phyloP scores from a whole-genome alignment of 129 eudicot species.

The Lactuca sativa region DNA sequence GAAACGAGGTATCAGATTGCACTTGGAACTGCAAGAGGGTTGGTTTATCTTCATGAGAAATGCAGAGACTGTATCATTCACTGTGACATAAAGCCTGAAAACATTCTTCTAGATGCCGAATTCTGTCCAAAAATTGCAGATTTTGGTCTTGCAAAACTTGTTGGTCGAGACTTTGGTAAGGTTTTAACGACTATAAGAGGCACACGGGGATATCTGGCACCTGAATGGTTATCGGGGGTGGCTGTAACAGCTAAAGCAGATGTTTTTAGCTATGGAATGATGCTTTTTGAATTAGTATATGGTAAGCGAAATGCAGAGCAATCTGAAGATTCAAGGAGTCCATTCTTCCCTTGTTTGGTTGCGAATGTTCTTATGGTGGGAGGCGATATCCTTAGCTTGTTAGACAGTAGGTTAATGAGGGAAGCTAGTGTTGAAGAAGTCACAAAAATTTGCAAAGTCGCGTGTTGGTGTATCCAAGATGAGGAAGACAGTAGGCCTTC shows the following conservation, averaged over 20 bases:
- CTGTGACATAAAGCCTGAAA: constrained; percentile 79
- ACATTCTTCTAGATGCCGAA: constrained; percentile 58
- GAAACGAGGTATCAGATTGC: too few species aligned
- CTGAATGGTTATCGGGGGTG: too few species aligned
- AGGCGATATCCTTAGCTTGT: constrained; percentile 62
- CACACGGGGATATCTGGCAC: too few species aligned
- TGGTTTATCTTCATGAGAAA: too few species aligned
- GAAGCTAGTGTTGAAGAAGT: constrained; percentile 54
- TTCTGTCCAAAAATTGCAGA: constrained; percentile 63
- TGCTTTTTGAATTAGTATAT: too few species aligned
- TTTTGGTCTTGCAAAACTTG: constrained; percentile 83
- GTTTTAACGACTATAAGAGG: constrained; percentile 39
- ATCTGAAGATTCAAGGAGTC: constrained; percentile 33
- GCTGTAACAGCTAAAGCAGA: too few species aligned
- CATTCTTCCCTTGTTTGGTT: constrained; percentile 60
- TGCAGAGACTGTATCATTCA: constrained; percentile 25
- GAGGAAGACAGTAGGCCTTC: too few species aligned
- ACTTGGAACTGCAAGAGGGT: too few species aligned
- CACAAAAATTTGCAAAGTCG: neutral
- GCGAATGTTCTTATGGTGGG: constrained; percentile 42
- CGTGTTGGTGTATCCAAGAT: too few species aligned
- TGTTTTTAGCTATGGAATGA: too few species aligned
- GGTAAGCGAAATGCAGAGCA: constrained; percentile 55
- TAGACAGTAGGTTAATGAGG: constrained; percentile 53
- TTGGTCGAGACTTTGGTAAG: constrained; percentile 66